Evolutionary conservation across 2,329 filamentous ascomycete species (phyloP).

Genomic region (Aspergillus texensis): DNA sequence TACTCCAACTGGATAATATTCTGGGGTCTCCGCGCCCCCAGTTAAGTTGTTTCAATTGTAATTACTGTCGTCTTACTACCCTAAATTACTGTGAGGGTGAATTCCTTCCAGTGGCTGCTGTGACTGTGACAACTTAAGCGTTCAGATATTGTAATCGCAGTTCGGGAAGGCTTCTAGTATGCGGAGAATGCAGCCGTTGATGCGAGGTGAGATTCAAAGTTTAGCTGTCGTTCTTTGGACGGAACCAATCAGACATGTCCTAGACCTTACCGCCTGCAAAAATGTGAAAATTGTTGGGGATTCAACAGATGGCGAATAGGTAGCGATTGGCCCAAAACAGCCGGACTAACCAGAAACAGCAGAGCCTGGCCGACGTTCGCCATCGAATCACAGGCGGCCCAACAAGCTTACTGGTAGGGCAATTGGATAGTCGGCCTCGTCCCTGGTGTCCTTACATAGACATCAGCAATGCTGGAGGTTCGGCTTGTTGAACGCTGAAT

Average conservation of each 20-base stretch:
- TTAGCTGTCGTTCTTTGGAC: not conserved
- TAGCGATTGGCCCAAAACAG: slow-evolving; percentile 14
- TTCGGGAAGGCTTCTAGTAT: not conserved
- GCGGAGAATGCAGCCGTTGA: slow-evolving; percentile 1
- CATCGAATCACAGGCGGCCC: slow-evolving; percentile 21
- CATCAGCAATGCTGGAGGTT: not conserved
- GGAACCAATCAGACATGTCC: not conserved
- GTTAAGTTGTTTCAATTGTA: not conserved
- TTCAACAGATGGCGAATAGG: slow-evolving; percentile 26
- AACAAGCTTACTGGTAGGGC: slow-evolving; percentile 19
- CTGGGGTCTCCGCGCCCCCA: not conserved
- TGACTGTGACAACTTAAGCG: not conserved
- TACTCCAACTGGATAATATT: not conserved
- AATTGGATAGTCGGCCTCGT: not conserved
- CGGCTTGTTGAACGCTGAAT: slow-evolving; percentile 6
- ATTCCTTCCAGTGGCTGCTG: not conserved
- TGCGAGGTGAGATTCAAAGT: not conserved
- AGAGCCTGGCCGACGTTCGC: slow-evolving; percentile 12
- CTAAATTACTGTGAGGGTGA: not conserved
- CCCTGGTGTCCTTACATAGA: not conserved
- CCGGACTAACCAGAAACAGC: slow-evolving; percentile 13
- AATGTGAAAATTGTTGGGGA: slow-evolving; percentile 36
- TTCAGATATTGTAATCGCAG: not conserved
- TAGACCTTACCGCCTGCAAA: slow-evolving; percentile 14
- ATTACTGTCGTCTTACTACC: not conserved